A percentile compares a stretch with the other conserved stretches of the same genome.
These are phyloP conservation scores for Aureobasidium sp. DNA, from an alignment of 2,329 filamentous ascomycete genomes.

Conservation along the genomic window DNA sequence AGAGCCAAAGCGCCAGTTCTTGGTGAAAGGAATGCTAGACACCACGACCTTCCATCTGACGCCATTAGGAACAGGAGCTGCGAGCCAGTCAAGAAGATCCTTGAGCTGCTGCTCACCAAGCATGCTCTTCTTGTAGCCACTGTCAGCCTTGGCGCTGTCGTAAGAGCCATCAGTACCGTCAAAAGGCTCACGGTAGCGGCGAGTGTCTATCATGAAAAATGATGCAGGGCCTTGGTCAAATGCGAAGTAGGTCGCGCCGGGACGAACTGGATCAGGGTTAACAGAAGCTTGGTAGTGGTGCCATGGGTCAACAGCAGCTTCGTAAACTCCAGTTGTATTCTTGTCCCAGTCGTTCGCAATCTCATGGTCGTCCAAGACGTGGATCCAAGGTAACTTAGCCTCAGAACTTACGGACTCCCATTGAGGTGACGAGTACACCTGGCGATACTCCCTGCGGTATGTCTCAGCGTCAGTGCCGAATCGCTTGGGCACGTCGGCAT, in stretches of 20 bases:
- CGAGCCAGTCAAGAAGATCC: conserved; percentile 72
- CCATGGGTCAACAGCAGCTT: conserved; percentile 75
- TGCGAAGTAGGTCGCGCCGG: conserved; percentile 72
- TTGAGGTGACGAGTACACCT: conserved; percentile 91
- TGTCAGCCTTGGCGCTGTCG: conserved; percentile 34
- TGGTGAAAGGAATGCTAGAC: conserved; percentile 88
- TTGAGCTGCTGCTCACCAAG: conserved; percentile 71
- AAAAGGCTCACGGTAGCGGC: conserved; percentile 69
- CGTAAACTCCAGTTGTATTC: conserved; percentile 73
- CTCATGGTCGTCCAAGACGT: conserved; percentile 94
- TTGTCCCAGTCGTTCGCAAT: conserved; percentile 89
- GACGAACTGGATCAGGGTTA: conserved; percentile 64
- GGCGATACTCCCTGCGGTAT: conserved; percentile 86
- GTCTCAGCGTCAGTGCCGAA: conserved; percentile 65
- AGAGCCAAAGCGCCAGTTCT: conserved; percentile 88
- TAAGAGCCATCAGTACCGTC: conserved; percentile 51
- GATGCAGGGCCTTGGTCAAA: conserved; percentile 86
- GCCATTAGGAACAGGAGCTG: conserved; percentile 62
- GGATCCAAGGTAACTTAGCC: conserved; percentile 75
- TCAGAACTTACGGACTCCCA: conserved; percentile 49
- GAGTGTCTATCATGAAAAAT: conserved; percentile 92
- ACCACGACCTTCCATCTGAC: conserved; percentile 92
- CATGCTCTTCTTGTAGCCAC: conserved; percentile 63
- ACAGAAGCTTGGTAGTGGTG: conserved; percentile 74
- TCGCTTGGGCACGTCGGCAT: conserved; percentile 77